Base-by-base conservation (phyloP, 1,284 basidiomycete species). In the Cryptococcus sp. region DNA sequence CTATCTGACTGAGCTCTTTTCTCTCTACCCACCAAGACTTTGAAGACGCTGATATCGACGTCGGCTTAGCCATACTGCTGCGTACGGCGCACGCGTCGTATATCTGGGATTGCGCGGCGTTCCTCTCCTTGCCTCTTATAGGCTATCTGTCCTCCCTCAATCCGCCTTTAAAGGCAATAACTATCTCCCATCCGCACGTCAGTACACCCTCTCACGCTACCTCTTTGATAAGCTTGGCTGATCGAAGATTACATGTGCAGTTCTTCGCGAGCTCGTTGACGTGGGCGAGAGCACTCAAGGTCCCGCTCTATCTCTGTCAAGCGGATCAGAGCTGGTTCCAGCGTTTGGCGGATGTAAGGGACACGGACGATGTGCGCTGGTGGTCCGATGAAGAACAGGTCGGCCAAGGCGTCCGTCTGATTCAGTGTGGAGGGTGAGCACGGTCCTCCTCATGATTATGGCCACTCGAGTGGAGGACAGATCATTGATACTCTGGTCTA, bases 121-220 rank as follows among this genome's bases (percentile, higher is more conserved):
- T 66, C 45, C 58, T 78, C 23, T 70, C 76, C 2, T 63, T 71
- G 13, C 55, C 50, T 11, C 60, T 78, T 4, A 60, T 73, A 15
- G 58, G 61, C 0, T 58, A 73, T 58, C 63, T 79, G 13, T 27
- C 43, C 3, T 35, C 39, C 2, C 64, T 77, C 25, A 22, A 63
- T 15, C 55, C 40, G 10, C 72, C 74, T 5, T 64, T 79, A 20
- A 72, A 69, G 52, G 78, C 64, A 8, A 78, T 79, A 19, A 71
- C 71, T 10, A 76, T 79, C 30, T 75, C 72, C 6, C 78, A 79
- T 60, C 78, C 78, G 11, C 78, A 79, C 50, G 78, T 77, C 50
- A 41, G 70, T 63, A 11, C 40, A 20, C 7, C 41, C 3, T 5
- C 45, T 47, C 35, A 38, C 20, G 22, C 41, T 22, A 15, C 20